Base-by-base conservation (phyloP, 345 rosid genomes). In the Boechera divaricarpa region DNA sequence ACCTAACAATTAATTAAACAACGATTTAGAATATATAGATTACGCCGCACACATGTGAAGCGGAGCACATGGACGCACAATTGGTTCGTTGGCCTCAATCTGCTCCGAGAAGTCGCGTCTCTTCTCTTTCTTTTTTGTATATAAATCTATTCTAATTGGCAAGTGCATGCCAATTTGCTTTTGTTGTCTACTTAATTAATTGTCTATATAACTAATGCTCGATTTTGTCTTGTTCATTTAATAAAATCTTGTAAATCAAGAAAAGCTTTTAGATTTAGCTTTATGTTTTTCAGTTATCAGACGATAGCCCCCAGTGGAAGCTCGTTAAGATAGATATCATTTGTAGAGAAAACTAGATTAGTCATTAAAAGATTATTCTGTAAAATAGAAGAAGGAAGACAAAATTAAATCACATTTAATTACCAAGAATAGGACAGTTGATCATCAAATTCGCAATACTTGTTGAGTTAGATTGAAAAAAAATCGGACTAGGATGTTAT, bases 101-200 rank as follows among this genome's bases (percentile, higher is more conserved):
- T 68, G 83, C 85, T 77, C 54, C 93, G 87, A 85, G 84, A 78
- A 84, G 90, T 88, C 89, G 87, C 93, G 59, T 82, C 77, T 68
- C 71, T 67, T 52, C n/a, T 38, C 35, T 29, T 3, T 6, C 9
- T 49, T 66, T 6, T 55, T 8, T 45, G 10, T 57, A n/a, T 67
- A 56, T 8, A 26, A 47, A 60, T 49, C 21, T 10, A 44, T 13
- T 44, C 7, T 44, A 26, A 2, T n/a, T 31, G 1, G 24, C 41
- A 67, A 62, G 53, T 76, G 16, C 16, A 16, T 16, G 56, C 36
- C 29, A 67, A 11, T 67, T 75, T 67, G 73, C 68, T 67, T 65
- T 6, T 65, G 60, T 56, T 75, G 58, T 16, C 70, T 49, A 48
- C 58, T 48, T 28, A 28, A 28, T 48, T 28, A 28, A 28, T 28